Evolutionary conservation across 306 rosid genomes (phyloP).

Genomic region (Glycine tomentella): DNA sequence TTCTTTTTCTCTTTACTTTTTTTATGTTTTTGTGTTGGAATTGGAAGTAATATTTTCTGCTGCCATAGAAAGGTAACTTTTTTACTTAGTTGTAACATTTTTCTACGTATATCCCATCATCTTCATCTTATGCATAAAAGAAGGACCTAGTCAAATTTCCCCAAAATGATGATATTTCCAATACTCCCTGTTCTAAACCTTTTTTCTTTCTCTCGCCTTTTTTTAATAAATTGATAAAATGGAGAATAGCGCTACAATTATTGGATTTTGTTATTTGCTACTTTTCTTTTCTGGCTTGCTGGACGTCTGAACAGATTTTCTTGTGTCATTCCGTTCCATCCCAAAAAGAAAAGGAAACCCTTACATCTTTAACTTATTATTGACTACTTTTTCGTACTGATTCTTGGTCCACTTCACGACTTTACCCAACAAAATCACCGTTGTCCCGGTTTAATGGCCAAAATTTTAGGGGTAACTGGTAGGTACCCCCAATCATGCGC

Average conservation of each 20-base stretch:
- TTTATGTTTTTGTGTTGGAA: not conserved
- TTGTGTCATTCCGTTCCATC: slow-evolving; percentile 4
- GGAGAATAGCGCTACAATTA: slow-evolving; percentile 8
- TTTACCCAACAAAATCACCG: not conserved
- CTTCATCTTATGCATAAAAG: not conserved
- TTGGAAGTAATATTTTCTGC: too few species aligned
- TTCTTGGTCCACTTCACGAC: not conserved
- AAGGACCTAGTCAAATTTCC: not conserved
- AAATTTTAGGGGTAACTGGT: not conserved
- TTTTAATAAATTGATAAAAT: not conserved
- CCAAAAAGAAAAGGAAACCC: slow-evolving; percentile 7
- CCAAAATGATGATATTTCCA: not conserved
- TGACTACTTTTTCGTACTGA: slow-evolving; percentile 9
- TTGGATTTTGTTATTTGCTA: slow-evolving; percentile 10
- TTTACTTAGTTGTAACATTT: not conserved
- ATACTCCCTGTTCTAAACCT: not conserved
- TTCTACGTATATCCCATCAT: slow-evolving; percentile 6
- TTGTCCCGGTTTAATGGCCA: slow-evolving; percentile 11
- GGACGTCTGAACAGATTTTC: slow-evolving; percentile 1
- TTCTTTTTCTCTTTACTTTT: too few species aligned
- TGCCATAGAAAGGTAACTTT: not conserved
- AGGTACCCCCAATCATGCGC: not conserved
- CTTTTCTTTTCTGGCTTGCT: not conserved
- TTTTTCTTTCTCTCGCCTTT: not conserved
- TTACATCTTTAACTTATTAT: not conserved